Evolutionary conservation across 192 early-diverging fungal genomes (phyloP).

Genomic region (Backusella luteola): DNA sequence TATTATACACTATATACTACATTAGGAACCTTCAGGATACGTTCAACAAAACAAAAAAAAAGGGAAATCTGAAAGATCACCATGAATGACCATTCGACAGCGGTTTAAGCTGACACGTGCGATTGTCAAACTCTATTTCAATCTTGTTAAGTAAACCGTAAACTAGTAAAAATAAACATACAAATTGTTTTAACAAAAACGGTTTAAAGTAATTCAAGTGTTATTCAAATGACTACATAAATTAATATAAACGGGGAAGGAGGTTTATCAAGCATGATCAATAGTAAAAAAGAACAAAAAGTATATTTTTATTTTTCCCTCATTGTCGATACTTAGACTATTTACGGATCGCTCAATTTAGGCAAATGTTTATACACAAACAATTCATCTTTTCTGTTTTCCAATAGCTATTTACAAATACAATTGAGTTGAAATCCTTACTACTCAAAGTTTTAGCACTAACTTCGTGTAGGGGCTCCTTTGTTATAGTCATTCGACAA

Average conservation of each 20-base stretch:
- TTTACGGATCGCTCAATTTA: background rate
- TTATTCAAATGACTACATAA: background rate
- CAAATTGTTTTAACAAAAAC: background rate
- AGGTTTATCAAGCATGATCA: background rate
- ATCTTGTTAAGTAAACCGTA: background rate
- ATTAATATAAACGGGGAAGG: background rate
- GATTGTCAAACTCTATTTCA: constrained; percentile 2
- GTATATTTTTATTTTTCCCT: background rate
- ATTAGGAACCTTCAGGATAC: background rate
- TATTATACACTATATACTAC: background rate
- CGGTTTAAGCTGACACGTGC: background rate
- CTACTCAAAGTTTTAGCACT: background rate
- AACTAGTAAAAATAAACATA: background rate
- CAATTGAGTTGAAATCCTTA: background rate
- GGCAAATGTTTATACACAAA: constrained; percentile 5
- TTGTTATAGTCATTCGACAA: background rate
- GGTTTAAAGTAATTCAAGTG: background rate
- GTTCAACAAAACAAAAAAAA: background rate
- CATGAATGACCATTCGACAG: background rate
- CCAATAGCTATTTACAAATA: background rate
- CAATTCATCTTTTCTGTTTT: constrained; percentile 3
- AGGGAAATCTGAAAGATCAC: constrained; percentile 4
- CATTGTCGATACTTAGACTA: background rate
- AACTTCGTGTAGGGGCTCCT: background rate
- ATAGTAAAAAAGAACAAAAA: background rate